Evolutionary conservation across 257 asterid species (phyloP).

Genomic region (Solanum lycopersicoides): DNA sequence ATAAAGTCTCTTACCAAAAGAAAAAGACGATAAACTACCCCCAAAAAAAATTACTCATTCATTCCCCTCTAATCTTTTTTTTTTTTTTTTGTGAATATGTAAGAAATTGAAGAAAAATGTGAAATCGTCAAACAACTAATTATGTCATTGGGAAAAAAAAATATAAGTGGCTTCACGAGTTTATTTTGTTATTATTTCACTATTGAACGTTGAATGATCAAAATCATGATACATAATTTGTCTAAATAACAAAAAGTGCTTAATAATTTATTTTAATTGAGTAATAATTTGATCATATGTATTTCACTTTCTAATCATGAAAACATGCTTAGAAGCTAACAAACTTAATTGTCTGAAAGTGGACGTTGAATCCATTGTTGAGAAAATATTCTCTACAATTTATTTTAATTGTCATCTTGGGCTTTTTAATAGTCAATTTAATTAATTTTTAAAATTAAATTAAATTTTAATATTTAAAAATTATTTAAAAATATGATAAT

Average conservation of each 20-base stretch:
- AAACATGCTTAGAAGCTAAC: conserved; percentile 94
- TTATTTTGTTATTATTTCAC: neutral
- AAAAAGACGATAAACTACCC: neutral
- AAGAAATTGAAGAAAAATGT: neutral
- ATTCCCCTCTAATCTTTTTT: neutral
- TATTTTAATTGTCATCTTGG: neutral
- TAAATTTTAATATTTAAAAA: no score
- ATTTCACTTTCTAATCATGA: conserved; percentile 42
- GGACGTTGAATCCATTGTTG: neutral
- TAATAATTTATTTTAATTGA: neutral
- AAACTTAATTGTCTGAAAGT: neutral
- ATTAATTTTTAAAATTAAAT: no score
- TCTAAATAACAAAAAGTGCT: neutral
- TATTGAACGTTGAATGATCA: neutral
- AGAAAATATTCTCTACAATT: neutral
- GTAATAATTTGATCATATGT: neutral
- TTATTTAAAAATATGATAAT: no score
- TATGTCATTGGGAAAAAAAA: neutral
- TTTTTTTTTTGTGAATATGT: neutral
- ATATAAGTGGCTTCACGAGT: neutral
- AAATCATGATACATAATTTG: neutral
- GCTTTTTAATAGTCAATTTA: no score
- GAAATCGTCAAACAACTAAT: neutral
- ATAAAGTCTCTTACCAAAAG: neutral
- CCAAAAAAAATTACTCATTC: no score